Evolutionary conservation across 495 filamentous ascomycete species (phyloP), one percentile per base, ranked within the genome.

Genomic region (Aspergillus bridgeri): DNA sequence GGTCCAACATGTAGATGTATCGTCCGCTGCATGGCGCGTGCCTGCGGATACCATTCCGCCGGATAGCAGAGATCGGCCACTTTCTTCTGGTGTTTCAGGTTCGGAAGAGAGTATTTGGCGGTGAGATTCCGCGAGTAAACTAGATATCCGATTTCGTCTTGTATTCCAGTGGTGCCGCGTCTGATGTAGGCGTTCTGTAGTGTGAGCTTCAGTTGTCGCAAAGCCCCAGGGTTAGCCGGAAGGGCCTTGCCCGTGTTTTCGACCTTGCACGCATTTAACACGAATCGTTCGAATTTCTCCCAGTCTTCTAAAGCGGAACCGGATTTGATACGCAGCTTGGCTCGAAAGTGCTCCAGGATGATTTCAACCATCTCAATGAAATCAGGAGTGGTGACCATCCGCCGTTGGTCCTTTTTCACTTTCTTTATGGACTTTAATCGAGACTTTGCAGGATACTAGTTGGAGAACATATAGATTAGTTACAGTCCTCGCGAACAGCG

Each of bases 1-100:
- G 95, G 95, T 2, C 95, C 95, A 47, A 99, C 92, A 67, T 99
- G 95, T 8, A 99, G 75, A 77, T 97, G 89, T 54, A 97, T 81
- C 2, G 83, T 93, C 38, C 95, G 81, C 66, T 92, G 87, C 55
- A 92, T 73, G 19, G 83, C 75, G 49, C 95, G 83, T 20, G 95
- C 89, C 6, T 76, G 81, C 2, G 92, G 91, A 68, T 87, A 99
- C 94, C 92, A 97, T 66, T 97, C 94, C 51, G 83, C 79, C 0
- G 95, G 95, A 68, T 84, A 91, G 29, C 91, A 83, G 47, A 96
- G 70, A 73, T 98, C 91, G 18, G 90, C 84, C 42, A 93, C 70
- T 17, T 79, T 78, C 60, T 75, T 71, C 71, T 94, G 90, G 53
- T 85, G 74, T 51, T 77, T 58, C 23, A 84, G 49, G 48, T 83